These are phyloP conservation scores for Solanum tacnaense DNA, from an alignment of 257 asterid genomes.

Conservation along the genomic window DNA sequence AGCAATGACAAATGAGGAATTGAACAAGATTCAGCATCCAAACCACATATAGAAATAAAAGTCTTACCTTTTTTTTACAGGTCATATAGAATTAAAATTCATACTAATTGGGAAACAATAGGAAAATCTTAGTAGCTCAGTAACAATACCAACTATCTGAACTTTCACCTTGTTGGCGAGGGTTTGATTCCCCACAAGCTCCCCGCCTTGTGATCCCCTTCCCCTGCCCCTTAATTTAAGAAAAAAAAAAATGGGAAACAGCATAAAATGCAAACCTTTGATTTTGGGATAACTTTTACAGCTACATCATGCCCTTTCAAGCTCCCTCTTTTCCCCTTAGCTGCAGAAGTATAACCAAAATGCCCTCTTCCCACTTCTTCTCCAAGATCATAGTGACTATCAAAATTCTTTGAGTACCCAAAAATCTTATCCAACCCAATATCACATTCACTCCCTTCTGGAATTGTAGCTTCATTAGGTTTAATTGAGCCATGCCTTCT, in stretches of 20 bases:
- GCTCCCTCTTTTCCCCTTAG: conserved; percentile 70
- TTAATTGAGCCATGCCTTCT: conserved; percentile 84
- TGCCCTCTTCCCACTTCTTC: conserved; percentile 93
- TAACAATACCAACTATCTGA: background rate
- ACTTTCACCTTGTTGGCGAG: background rate
- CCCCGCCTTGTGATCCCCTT: background rate
- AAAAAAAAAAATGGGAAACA: background rate
- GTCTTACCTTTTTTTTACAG: background rate
- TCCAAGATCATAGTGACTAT: conserved; percentile 52
- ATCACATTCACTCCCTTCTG: conserved; percentile 92
- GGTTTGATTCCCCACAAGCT: background rate
- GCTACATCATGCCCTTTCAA: conserved; percentile 90
- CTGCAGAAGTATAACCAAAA: conserved; percentile 86
- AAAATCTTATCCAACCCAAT: conserved; percentile 71
- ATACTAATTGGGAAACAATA: background rate
- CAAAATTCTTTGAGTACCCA: conserved; percentile 65
- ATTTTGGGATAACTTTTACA: conserved; percentile 79
- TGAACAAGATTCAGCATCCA: background rate
- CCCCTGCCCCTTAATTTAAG: background rate
- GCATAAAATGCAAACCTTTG: conserved; percentile 39
- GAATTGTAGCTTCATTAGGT: conserved; percentile 84
- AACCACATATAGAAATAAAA: background rate
- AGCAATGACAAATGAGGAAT: background rate
- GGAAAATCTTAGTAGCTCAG: background rate
- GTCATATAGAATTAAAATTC: background rate